A percentile compares a stretch with the other conserved stretches of the same genome.
Conservation (phyloP, 2,329 filamentous ascomycete species). For the Helicocarpus griseus region DNA sequence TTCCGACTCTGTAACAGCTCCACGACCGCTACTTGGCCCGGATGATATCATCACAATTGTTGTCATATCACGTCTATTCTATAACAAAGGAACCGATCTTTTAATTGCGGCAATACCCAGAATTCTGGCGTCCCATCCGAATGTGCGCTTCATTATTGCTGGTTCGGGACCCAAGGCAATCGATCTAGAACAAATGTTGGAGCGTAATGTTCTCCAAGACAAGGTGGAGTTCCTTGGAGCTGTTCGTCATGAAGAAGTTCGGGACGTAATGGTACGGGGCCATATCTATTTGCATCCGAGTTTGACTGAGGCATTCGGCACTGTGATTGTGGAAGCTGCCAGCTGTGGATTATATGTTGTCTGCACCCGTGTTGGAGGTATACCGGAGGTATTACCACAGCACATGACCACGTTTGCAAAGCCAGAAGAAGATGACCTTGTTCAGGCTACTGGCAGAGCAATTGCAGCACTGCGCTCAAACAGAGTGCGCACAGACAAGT, state of each 20-base stretch:
- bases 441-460: constrained; percentile 77
- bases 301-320: constrained; percentile 93
- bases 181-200: constrained; percentile 95
- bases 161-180: constrained; percentile 95
- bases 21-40: constrained; percentile 62
- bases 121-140: constrained; percentile 78
- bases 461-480: constrained; percentile 79
- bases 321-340: constrained; percentile 93
- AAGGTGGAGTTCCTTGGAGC: constrained; percentile 86
- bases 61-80: constrained; percentile 93
- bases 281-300: constrained; percentile 96
- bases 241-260: constrained; percentile 89
- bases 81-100: constrained; percentile 96
- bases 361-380: constrained; percentile 90
- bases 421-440: constrained; percentile 91
- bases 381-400: constrained; percentile 86
- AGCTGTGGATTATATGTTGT: constrained; percentile 95
- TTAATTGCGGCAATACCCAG: constrained; percentile 93
- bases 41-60: constrained; percentile 90
- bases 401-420: constrained; percentile 98
- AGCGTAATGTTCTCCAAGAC: constrained; percentile 87
- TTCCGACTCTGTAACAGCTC: constrained; percentile 35
- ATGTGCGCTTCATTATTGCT: constrained; percentile 93
- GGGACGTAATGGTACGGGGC: constrained; percentile 92
- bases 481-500: constrained; percentile 80